These are phyloP conservation scores for Colletotrichum sp. DNA, from an alignment of 2,329 filamentous ascomycete genomes.

Conservation along the genomic window DNA sequence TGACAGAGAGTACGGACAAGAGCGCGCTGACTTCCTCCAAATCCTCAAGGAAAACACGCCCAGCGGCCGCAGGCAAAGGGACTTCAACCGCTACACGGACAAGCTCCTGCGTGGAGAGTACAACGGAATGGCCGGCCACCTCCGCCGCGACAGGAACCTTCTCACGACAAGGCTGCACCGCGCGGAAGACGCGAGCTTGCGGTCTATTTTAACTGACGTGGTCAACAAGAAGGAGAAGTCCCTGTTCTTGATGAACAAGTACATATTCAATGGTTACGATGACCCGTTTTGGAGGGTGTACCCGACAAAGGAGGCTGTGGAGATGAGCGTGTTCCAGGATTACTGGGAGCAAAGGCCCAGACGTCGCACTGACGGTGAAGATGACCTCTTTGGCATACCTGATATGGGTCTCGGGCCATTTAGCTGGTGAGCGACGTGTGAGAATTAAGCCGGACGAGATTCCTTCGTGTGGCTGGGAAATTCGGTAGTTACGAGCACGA, in stretches of 20 bases:
- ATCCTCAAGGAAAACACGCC: neutral
- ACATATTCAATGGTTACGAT: neutral
- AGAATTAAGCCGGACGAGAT: neutral
- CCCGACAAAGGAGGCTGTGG: neutral
- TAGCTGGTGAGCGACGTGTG: neutral
- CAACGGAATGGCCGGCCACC: neutral
- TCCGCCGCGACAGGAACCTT: neutral
- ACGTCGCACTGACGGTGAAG: neutral
- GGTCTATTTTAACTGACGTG: neutral
- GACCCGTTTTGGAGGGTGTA: neutral
- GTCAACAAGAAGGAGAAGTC: neutral
- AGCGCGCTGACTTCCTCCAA: neutral
- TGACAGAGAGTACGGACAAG: neutral
- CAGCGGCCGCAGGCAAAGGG: neutral
- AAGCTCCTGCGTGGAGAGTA: neutral
- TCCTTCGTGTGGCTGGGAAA: rapidly evolving
- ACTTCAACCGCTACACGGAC: neutral
- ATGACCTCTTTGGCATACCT: too few relatives aligned
- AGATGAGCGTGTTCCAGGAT: neutral
- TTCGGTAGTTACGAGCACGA: neutral
- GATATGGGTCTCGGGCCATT: neutral
- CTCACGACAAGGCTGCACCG: neutral
- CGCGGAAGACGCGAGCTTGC: neutral
- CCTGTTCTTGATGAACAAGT: neutral
- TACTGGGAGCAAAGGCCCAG: neutral